Base-by-base conservation (phyloP, 805 yeast genomes). In the Dipodascopsis uninucleata region DNA sequence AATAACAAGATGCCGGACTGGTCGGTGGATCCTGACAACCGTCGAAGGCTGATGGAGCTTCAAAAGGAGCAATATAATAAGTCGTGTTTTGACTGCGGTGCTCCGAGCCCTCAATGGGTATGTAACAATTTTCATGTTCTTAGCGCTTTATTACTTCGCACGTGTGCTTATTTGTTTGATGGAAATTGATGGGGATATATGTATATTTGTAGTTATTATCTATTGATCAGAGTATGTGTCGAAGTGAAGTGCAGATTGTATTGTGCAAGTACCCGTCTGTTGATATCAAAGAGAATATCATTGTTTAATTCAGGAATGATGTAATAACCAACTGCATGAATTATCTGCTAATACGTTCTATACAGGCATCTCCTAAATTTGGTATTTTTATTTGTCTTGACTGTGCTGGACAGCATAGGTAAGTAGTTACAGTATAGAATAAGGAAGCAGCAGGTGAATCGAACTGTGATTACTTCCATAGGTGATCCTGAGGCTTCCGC, bases 371-470 rank as follows among this genome's bases (percentile, higher is more conserved):
- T 10, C 97, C 97, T 28, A 93, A 93, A 66, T 88, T 90, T 68
- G 98, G 98, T 49, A 85, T 93, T 49, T 93, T 89, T 67, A 90
- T 93, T 61, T 93, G 98, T 67, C 75, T 93, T 31, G 99, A 93
- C 64, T 93, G 98, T 71, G 98, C 98, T 16, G 99, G 99, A 36
- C 72, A 83, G 45, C 99, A 93, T 65, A 65, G 74, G 56, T 52
- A 20, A 26, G 56, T 9, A 14, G n/a, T 14, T 14, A 8, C 10
- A n/a, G n/a, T n/a, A n/a, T n/a, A n/a, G n/a, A n/a, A n/a, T n/a
- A n/a, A n/a, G n/a, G n/a, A n/a, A n/a, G n/a, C n/a, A n/a, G n/a
- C n/a, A n/a, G n/a, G n/a, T n/a, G n/a, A n/a, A n/a, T n/a, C n/a
- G n/a, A n/a, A n/a, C n/a, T n/a, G n/a, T n/a, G n/a, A n/a, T n/a